Percentiles rank a stretch among this genome's conserved stretches.
phyloP scores from a whole-genome alignment of 345 rosid species.

The Eucalyptus curtisii region DNA sequence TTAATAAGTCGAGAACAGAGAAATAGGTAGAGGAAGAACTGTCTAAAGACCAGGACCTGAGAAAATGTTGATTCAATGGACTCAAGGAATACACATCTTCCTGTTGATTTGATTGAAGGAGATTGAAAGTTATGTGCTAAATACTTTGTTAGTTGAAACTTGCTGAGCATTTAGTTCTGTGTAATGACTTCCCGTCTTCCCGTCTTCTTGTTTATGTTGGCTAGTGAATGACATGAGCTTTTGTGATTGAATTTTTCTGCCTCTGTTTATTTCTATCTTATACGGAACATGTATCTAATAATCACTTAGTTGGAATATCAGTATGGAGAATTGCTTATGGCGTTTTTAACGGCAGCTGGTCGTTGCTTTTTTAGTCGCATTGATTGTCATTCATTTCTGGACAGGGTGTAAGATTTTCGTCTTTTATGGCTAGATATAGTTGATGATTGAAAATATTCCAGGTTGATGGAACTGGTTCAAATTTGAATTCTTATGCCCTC shows the following conservation, averaged over 20 bases:
- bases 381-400: not conserved
- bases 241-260: not conserved
- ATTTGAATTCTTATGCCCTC: not conserved
- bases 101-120: not conserved
- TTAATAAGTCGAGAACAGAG: not conserved
- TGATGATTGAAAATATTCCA: not conserved
- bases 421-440: not conserved
- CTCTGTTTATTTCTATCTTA: not conserved
- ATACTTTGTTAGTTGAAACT: not conserved
- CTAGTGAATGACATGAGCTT: not conserved
- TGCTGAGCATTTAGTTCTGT: not conserved
- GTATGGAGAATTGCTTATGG: not conserved
- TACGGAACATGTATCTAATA: not conserved
- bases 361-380: not conserved
- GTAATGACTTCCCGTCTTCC: not conserved
- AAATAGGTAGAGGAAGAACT: not conserved
- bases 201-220: not conserved
- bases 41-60: not conserved
- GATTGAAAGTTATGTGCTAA: not conserved
- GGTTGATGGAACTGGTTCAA: not conserved
- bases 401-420: not conserved
- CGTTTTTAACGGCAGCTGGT: not conserved
- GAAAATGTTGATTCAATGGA: not conserved
- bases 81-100: not conserved
- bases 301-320: not conserved